Evolutionary conservation across 2,329 filamentous ascomycete genomes (phyloP), one percentile per base, ranked within the genome.

Genomic region (Alternaria postmessia): DNA sequence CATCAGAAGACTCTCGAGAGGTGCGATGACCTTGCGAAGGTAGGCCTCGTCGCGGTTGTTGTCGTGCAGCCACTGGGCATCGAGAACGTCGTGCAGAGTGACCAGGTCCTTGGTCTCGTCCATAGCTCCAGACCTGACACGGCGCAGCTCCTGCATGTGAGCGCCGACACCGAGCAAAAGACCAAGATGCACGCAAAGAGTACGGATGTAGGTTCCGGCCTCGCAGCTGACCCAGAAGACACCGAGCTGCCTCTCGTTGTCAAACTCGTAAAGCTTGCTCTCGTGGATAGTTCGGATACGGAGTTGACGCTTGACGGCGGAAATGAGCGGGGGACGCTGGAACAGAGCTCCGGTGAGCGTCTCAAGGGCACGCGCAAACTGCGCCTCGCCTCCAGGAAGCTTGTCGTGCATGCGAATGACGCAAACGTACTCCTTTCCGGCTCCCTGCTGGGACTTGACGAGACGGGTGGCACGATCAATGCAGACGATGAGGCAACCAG

Each of bases 201-300:
- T 99, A 85, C 95, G 92, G 79, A 99, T 98, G 81, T 99, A 99
- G 66, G 95, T 99, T 79, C 95, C 95, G 59, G 93, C 95, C 83
- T 99, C 95, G 82, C 95, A 99, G 82, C 93, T 96, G 72, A 98
- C 95, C 94, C 95, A 98, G 87, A 99, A 99, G 57, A 98, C 94
- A 81, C 92, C 95, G 38, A 99, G 87, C 80, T 98, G 94, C 74
- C 95, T 90, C 76, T 98, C 94, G 78, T 99, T 98, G 85, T 99
- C 95, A 78, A 98, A 99, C 84, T 99, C 95, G 78, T 83, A 85
- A 56, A 98, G 86, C 84, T 96, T 96, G 88, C 91, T 96, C 83
- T 98, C 93, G 85, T 98, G 91, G 73, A 99, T 97, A 65, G 94
- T 97, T 82, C 95, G 90, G 81, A 99, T 96, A 87, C 95, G 94